Conservation (phyloP, 2,329 filamentous ascomycete species). For the Pleoardoris graminearum region DNA sequence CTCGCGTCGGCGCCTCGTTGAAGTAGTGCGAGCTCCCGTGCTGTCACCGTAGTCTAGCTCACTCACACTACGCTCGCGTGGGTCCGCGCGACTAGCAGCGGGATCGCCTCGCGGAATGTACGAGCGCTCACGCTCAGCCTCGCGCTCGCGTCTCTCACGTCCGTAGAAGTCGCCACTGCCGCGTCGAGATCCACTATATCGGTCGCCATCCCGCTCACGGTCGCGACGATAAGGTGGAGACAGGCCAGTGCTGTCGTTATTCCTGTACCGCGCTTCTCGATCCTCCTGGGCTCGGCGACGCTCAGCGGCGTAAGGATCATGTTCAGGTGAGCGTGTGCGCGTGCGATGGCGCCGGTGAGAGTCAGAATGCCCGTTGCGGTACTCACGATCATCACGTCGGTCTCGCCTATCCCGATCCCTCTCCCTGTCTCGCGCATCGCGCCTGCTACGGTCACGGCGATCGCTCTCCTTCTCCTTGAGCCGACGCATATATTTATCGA, state of each 20-base stretch:
- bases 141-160: slow-evolving; percentile 81
- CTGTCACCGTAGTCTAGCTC: slow-evolving; percentile 88
- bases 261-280: slow-evolving; percentile 90
- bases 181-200: slow-evolving; percentile 57
- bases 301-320: slow-evolving; percentile 93
- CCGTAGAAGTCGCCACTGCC: slow-evolving; percentile 73
- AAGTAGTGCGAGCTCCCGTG: slow-evolving; percentile 52
- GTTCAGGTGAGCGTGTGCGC: slow-evolving; percentile 85
- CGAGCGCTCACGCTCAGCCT: slow-evolving; percentile 84
- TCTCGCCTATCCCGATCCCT: slow-evolving; percentile 46
- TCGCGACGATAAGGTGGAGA: slow-evolving; percentile 55
- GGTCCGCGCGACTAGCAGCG: slow-evolving; percentile 68
- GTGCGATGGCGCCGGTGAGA: slow-evolving; percentile 54
- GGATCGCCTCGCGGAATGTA: slow-evolving; percentile 59
- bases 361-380: slow-evolving; percentile 46
- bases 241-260: slow-evolving; percentile 69
- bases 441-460: slow-evolving; percentile 47
- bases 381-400: slow-evolving; percentile 40
- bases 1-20: slow-evolving; percentile 71
- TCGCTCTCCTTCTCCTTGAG: slow-evolving; percentile 87
- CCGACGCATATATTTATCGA: slow-evolving; percentile 88
- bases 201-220: slow-evolving; percentile 42
- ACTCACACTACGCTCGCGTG: slow-evolving; percentile 72
- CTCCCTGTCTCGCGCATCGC: slow-evolving; percentile 47
- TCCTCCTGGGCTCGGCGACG: slow-evolving; percentile 91